Evolutionary conservation across 2,329 filamentous ascomycete genomes (phyloP), one percentile per base, ranked within the genome.

Genomic region (Penicillium palitans): DNA sequence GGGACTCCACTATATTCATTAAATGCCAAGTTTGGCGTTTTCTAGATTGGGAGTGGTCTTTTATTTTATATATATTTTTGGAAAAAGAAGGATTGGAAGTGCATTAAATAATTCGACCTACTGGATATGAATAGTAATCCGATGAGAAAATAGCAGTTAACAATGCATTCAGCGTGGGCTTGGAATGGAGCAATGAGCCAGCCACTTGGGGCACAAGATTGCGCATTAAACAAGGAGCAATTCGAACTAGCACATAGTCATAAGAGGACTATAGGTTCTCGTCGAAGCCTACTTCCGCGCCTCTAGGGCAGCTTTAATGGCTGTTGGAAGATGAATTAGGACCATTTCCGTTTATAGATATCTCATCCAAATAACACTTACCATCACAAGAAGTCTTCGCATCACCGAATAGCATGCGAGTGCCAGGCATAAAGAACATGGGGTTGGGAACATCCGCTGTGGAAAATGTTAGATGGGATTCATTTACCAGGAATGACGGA

Each of bases 321-420:
- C 77, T 79, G 55, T 54, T 50, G 12, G 37, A 49, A 48, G 12
- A 40, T n/a, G 3, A 27, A 35, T 55, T 44, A 55, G 53, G 25
- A 44, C 7, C 6, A 13, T 21, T 21, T 19, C 5, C 6, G 19
- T 12, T 19, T 12, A 3, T 10, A 52, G 1, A 46, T 4, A 19
- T 21, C 4, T 12, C 12, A 47, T 21, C n/a, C 29, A 10, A 33
- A 13, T 21, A 13, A 40, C 27, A 74, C 84, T 73, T 69, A 89
- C 87, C 90, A 79, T 95, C 90, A 70, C 90, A 93, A 59, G 88
- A 90, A 59, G 85, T 83, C 78, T 91, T 93, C 21, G 92, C 92
- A 78, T 96, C 92, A 27, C 92, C 91, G 76, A 96, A 96, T 58
- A 96, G 74, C 92, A 96, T 96, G 78, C 89, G 90, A 2, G 91